Conservation (phyloP, 345 rosid species). For the Angophora floribunda region DNA sequence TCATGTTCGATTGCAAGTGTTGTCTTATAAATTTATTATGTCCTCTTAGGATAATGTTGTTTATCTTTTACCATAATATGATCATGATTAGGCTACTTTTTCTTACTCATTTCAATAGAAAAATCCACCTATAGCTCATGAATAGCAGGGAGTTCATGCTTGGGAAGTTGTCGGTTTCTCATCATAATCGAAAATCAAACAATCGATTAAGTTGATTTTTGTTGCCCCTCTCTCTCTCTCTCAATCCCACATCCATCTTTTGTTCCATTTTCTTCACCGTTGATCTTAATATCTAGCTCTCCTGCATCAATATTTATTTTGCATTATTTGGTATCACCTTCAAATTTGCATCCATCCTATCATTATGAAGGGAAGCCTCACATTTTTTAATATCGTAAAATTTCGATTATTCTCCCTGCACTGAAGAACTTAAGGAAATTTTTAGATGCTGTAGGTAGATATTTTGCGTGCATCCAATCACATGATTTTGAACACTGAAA, state of each 20-base stretch:
- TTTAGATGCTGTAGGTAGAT: neutral
- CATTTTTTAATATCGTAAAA: neutral
- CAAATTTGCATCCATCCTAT: neutral
- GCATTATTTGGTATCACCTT: neutral
- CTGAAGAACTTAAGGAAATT: neutral
- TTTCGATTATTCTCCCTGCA: neutral
- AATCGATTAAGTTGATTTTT: neutral
- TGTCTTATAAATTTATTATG: neutral
- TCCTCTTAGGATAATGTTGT: neutral
- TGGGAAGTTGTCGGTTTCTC: neutral
- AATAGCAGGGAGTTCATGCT: neutral
- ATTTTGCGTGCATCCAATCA: neutral
- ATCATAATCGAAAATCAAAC: neutral
- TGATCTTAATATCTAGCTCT: neutral
- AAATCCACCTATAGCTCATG: neutral
- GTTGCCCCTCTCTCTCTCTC: neutral
- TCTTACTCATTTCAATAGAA: neutral
- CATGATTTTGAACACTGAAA: neutral
- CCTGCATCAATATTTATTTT: neutral
- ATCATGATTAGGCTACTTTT: neutral
- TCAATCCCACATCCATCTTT: neutral
- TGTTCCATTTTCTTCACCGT: neutral
- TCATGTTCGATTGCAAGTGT: neutral
- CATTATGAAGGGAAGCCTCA: neutral
- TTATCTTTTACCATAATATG: neutral